Base-by-base conservation (phyloP, 768 basidiomycete species). In the Termitomyces sp. region DNA sequence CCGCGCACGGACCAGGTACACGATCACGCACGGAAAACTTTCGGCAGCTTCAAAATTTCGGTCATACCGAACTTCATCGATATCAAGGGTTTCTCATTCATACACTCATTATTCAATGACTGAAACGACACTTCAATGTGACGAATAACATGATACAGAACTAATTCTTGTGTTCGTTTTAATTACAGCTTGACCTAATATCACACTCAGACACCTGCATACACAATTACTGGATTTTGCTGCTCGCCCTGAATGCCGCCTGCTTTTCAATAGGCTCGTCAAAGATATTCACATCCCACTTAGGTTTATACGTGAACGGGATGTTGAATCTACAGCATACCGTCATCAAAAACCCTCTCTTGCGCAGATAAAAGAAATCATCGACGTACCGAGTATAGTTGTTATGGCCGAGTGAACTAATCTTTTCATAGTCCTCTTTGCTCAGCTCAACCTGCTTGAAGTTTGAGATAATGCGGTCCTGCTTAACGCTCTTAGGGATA, bases 401-500 rank as follows among this genome's bases (percentile, higher is more conserved):
- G 51, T 72, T 72, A 53, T 75, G 68, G 1, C 83, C 85, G 45
- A 88, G 70, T 13, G 73, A 71, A 13, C 70, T 71, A 61, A 91
- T 72, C 65, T 73, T 78, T 59, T 88, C 79, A 62, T 83, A 89
- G 66, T 91, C 88, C 54, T 83, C 86, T 62, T 83, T 66, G 66
- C 76, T 78, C 54, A 93, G 74, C 65, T 79, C 77, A 53, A 92
- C 78, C 66, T 92, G 86, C 73, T 88, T 69, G 76, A 91, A 90
- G 77, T 94, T 92, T 60, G 85, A 85, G 53, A 77, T 68, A 72
- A 92, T 87, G 41, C 88, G 87, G 4, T 75, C 82, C 66, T 86
- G 77, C 57, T 86, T 77, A 28, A 92, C 88, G 55, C 83, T 85
- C 80, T 94, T 94, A 18, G 92, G 92, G 65, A 94, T 91, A 60